These are phyloP conservation scores for Gamsiella multidivaricata DNA, from an alignment of 192 early-diverging fungal species.

Conservation along the genomic window DNA sequence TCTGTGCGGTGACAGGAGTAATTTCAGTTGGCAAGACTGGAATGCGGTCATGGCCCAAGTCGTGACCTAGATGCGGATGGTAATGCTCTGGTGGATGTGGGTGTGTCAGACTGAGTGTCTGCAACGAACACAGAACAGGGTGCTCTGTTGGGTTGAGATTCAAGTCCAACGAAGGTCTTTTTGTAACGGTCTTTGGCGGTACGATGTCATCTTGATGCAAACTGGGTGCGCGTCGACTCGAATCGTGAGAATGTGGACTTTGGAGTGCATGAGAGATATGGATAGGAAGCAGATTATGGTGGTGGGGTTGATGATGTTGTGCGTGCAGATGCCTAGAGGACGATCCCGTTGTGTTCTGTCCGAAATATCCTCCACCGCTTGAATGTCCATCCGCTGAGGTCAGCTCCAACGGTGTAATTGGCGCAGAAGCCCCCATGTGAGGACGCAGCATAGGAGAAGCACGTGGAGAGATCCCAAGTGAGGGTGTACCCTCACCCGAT, in stretches of 20 bases:
- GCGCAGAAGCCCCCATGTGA: slow-evolving; percentile 27
- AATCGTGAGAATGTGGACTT: too few species aligned
- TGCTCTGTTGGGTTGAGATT: slow-evolving; percentile 36
- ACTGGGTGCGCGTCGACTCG: background rate
- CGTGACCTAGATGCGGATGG: slow-evolving; percentile 45
- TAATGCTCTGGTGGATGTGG: slow-evolving; percentile 36
- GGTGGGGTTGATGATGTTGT: slow-evolving; percentile 11
- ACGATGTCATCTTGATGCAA: slow-evolving; percentile 1
- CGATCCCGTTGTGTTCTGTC: background rate
- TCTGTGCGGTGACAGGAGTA: slow-evolving; percentile 3
- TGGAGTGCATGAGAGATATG: too few species aligned
- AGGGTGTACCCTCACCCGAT: slow-evolving; percentile 26
- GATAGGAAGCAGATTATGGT: too few species aligned
- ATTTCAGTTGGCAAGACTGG: background rate
- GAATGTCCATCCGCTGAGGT: slow-evolving; percentile 9
- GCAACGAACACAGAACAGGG: slow-evolving; percentile 30
- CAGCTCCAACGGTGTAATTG: slow-evolving; percentile 43
- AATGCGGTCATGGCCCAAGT: slow-evolving; percentile 38
- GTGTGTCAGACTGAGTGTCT: slow-evolving; percentile 36
- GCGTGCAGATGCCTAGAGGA: background rate
- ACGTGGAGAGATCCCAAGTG: slow-evolving; percentile 17
- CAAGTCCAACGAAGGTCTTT: slow-evolving; percentile 11
- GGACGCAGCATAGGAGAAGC: slow-evolving; percentile 45
- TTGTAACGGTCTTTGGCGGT: slow-evolving; percentile 3
- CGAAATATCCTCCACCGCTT: slow-evolving; percentile 22